Evolutionary conservation across 176 grass and related monocot genomes (phyloP).

Genomic region (Secale cereale): DNA sequence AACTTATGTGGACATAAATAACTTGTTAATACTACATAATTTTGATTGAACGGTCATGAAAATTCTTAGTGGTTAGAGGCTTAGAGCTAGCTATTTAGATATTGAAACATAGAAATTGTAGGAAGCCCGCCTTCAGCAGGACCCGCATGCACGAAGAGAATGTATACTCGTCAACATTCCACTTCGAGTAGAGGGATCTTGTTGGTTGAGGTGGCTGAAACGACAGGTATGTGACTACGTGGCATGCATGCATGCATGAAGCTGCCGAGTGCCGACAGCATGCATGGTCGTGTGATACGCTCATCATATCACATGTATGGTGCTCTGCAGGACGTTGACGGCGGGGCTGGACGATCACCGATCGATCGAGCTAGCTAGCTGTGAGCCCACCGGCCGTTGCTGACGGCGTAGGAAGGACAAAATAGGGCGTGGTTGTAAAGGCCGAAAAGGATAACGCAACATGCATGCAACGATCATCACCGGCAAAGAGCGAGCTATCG

Average conservation of each 20-base stretch:
- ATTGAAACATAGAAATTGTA: too few species aligned
- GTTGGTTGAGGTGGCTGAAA: neutral
- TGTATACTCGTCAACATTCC: too few species aligned
- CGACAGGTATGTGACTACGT: too few species aligned
- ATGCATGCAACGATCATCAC: slow-evolving; percentile 13
- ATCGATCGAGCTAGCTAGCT: neutral
- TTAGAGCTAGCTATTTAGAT: too few species aligned
- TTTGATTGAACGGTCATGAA: too few species aligned
- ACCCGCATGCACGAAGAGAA: too few species aligned
- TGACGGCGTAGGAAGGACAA: slow-evolving; percentile 31
- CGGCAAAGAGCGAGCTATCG: neutral
- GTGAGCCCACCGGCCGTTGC: neutral
- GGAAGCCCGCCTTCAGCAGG: too few species aligned
- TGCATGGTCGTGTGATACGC: neutral
- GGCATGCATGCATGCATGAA: neutral
- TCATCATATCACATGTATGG: neutral
- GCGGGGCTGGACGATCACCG: neutral
- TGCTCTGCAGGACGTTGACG: neutral
- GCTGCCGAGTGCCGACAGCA: neutral
- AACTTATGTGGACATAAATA: too few species aligned
- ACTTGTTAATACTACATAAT: too few species aligned
- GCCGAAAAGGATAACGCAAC: slow-evolving; percentile 11
- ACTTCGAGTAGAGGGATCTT: too few species aligned
- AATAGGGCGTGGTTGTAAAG: slow-evolving; percentile 57
- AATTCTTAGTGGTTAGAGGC: too few species aligned